Conservation (phyloP, 768 basidiomycete genomes). For the Floccularia luteovirens region DNA sequence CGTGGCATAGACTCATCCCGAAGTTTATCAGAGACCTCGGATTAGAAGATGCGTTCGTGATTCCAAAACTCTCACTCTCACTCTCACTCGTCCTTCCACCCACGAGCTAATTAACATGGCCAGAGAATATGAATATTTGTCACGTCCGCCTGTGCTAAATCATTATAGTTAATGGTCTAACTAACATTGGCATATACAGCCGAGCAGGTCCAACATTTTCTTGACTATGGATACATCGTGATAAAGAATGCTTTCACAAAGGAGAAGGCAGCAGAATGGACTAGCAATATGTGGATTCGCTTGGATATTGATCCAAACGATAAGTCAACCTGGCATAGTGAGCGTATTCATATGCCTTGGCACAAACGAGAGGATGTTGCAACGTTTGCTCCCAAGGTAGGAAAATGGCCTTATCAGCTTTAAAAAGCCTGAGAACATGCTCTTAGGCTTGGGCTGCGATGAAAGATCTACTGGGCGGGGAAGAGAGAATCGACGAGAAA, state of each 20-base stretch:
- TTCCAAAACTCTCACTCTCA: background rate
- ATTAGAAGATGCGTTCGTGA: no score
- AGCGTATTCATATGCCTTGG: slow-evolving; percentile 50
- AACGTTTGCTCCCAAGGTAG: slow-evolving; percentile 44
- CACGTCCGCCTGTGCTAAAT: slow-evolving; percentile 15
- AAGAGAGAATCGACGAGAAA: slow-evolving; percentile 45
- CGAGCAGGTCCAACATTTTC: slow-evolving; percentile 45
- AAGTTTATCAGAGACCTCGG: no score
- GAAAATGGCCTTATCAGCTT: background rate
- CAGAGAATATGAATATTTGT: slow-evolving; percentile 28
- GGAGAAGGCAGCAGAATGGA: slow-evolving; percentile 43
- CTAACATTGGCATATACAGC: slow-evolving; percentile 18
- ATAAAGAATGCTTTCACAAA: slow-evolving; percentile 45
- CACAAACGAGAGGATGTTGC: slow-evolving; percentile 37
- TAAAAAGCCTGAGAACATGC: background rate
- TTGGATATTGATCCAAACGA: slow-evolving; percentile 45
- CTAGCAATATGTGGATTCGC: slow-evolving; percentile 42
- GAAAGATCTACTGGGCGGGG: slow-evolving; percentile 51
- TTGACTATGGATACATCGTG: slow-evolving; percentile 47
- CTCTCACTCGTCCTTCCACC: slow-evolving; percentile 2
- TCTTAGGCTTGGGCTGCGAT: slow-evolving; percentile 52
- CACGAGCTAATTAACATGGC: slow-evolving; percentile 13
- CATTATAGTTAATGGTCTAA: background rate
- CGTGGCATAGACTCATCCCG: no score
- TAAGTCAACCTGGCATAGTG: slow-evolving; percentile 45